Base-by-base conservation (phyloP, 75 land plant genomes). In the Pinus albicaulis region DNA sequence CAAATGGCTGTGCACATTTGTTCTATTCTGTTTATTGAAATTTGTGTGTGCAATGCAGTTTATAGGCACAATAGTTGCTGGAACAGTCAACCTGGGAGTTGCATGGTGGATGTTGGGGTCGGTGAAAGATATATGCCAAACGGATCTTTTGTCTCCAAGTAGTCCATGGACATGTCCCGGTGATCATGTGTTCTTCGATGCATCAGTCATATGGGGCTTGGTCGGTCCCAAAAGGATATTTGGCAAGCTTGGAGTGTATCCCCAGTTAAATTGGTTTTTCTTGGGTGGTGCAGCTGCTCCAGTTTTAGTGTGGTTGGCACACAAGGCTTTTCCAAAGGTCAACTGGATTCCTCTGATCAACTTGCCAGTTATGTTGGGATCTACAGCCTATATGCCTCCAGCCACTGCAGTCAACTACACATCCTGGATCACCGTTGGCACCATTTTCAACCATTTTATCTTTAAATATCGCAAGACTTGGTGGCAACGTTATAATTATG, bases 401-500 rank as follows among this genome's bases (percentile, higher is more conserved):
- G 93, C 92, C 31, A 78, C 92, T 23, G 38, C 93, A n/a, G 71
- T 89, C n/a, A 93, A 93, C 80, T 83, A 85, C 77, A 92, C 77
- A 55, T 53, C 83, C 24, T 93, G 93, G 93, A 52, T 86, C 25
- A 16, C 84, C 11, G 77, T 89, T 3, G 92, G 93, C 10, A 89
- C 87, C 10, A 87, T 93, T 20, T 91, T 93, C 93, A 93, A 93
- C 76, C 91, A 77, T 84, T 88, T 82, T 63, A 82, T 94, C 10
- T 89, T 89, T 73, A 80, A 84, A 28, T 88, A 83, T 76, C 55
- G 82, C 41, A 91, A 91, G 77, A 25, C 56, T 17, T 91, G 94
- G 97, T 91, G 97, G 94, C 90, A 86, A 78, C 80, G 82, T 66
- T 93, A 93, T 76, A 93, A 91, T 72, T 93, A 93, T 76, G 89